Conservation (phyloP, 164 flowering plant species). For the Nelumbo lutea region DNA sequence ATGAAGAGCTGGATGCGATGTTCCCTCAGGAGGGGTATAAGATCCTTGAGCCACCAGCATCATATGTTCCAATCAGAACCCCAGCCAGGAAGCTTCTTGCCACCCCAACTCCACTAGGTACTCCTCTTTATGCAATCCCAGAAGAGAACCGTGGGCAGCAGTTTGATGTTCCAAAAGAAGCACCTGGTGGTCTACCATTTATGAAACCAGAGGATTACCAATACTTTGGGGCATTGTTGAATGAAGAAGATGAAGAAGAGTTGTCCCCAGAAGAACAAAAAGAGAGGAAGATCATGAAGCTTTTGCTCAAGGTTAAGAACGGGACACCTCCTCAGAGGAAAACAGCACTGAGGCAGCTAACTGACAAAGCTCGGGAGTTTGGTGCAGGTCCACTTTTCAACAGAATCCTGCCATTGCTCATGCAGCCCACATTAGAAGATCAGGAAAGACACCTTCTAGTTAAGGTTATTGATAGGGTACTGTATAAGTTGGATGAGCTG, state of each 20-base stretch:
- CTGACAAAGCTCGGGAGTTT: conserved; percentile 94
- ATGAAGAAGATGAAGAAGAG: conserved; percentile 90
- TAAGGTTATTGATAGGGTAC: conserved; percentile 94
- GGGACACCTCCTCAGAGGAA: conserved; percentile 99
- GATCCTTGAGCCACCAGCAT: conserved; percentile 88
- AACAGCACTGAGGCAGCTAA: conserved; percentile 91
- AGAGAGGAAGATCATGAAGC: conserved; percentile 96
- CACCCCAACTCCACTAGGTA: conserved; percentile 89
- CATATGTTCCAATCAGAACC: conserved; percentile 91
- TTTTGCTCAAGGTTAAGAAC: conserved; percentile 93
- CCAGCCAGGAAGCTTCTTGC: conserved; percentile 98
- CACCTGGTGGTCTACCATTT: conserved; percentile 84
- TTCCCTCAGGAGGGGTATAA: conserved; percentile 93
- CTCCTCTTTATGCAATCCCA: conserved; percentile 84
- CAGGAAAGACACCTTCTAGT: conserved; percentile 97
- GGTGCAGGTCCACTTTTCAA: conserved; percentile 98
- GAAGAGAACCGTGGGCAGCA: conserved; percentile 96
- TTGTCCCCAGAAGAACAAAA: conserved; percentile 94
- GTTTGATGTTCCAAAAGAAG: conserved; percentile 88
- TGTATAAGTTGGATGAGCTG: conserved; percentile 93
- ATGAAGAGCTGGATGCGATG: conserved; percentile 96
- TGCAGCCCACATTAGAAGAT: conserved; percentile 98
- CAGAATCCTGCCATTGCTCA: conserved; percentile 82
- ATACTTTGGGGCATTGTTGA: conserved; percentile 76
- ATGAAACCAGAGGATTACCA: conserved; percentile 98